Conservation (phyloP, 306 rosid genomes). For the Rosa lucieae region DNA sequence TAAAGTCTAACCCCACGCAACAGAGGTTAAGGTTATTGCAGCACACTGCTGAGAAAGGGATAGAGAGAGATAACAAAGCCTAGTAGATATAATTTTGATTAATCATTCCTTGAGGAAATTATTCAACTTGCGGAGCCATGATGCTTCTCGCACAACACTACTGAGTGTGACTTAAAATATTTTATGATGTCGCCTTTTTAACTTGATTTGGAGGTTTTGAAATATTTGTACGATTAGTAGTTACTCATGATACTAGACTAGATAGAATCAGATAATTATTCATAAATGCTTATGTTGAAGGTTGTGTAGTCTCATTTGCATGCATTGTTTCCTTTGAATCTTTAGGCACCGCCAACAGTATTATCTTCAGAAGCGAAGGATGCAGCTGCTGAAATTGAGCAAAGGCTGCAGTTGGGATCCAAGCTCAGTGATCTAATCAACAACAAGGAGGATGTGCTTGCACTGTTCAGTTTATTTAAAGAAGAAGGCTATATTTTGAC, state of each 20-base stretch:
- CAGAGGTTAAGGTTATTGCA: neutral
- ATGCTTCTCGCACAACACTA: neutral
- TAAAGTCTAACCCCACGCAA: neutral
- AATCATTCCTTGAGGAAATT: neutral
- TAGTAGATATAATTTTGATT: neutral
- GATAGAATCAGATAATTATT: neutral
- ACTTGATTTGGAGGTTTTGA: neutral
- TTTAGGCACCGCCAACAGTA: conserved; percentile 47
- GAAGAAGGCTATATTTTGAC: conserved; percentile 83
- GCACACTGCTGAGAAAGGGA: neutral
- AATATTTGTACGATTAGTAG: neutral
- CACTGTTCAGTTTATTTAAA: conserved; percentile 62
- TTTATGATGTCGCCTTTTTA: no score
- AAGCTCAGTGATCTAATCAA: conserved; percentile 75
- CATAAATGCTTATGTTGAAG: neutral
- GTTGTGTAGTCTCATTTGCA: conserved; percentile 21
- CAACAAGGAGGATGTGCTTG: conserved; percentile 63
- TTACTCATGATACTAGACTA: neutral
- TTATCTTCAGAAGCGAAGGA: conserved; percentile 78
- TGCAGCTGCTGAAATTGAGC: conserved; percentile 76
- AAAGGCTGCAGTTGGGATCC: conserved; percentile 78
- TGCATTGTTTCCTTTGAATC: conserved; percentile 17
- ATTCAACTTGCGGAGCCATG: neutral
- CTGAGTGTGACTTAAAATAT: neutral
- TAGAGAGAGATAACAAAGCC: neutral